Evolutionary conservation across 257 asterid genomes (phyloP), one percentile per base, ranked within the genome.

Genomic region (Ballota nigra): DNA sequence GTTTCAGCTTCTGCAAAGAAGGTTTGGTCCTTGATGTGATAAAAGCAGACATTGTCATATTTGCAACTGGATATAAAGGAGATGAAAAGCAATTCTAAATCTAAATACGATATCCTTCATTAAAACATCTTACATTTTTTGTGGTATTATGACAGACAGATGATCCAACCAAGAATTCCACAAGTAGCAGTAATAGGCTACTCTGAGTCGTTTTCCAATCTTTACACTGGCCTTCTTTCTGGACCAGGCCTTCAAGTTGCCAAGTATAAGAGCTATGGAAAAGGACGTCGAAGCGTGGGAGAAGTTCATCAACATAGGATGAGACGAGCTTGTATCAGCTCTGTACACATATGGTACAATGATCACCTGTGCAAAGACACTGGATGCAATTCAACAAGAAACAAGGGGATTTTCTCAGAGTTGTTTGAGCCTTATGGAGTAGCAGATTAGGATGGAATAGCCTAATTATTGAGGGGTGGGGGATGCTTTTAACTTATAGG

Each of bases 51-150:
- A 5, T 89, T 3, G 88, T 89, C 18, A 79, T 89, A 2, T 76
- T 82, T 28, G 91, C 93, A 5, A 89, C 93, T 1, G 93, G 93
- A 29, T 89, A 80, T 41, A 82, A 75, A 82, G 93, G 96, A 33
- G 87, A 85, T 65, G 71, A 81, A 64, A 87, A 83, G 77, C 84
- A 29, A 29, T 29, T 29, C 34, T 2, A 29, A 29, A 29, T 29
- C 34, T 4, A 6, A 28, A 28, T 28, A 4, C 33, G n/a, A 28
- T 28, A 2, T 29, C 3, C 5, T 6, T 29, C 34, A 4, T 0
- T 6, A 3, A 29, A 29, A 29, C 34, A 29, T 8, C 33, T 55
- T 22, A 19, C 33, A 23, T 58, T 28, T 20, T 22, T 11, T 9
- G 4, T 18, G 19, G 47, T 38, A 13, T 0, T 33, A 11, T 51